A percentile compares a stretch with the other conserved stretches of the same genome.
Conservation (phyloP, 2,329 filamentous ascomycete species). For the Lachnellula suecica region DNA sequence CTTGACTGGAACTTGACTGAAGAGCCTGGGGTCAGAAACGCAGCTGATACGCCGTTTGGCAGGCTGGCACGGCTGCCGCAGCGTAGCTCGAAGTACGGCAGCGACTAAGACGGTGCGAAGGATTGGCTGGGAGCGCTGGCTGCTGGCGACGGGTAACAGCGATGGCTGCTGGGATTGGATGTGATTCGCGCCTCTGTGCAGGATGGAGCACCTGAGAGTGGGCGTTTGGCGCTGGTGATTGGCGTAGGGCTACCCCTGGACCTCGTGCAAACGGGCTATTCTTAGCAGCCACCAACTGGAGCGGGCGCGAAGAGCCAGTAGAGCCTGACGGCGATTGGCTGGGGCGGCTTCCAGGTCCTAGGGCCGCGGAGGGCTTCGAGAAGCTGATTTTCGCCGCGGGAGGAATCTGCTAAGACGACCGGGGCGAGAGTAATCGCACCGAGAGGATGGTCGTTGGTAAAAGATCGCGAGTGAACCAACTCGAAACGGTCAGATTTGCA, state of each 20-base stretch:
- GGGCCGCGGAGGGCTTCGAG: background rate
- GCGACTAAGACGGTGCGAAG: background rate
- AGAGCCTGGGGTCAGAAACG: slow-evolving; percentile 7
- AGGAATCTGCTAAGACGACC: slow-evolving; percentile 4
- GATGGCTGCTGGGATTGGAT: slow-evolving; percentile 18
- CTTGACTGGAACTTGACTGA: background rate
- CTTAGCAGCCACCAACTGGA: slow-evolving; percentile 23
- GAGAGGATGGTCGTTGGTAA: slow-evolving; percentile 22
- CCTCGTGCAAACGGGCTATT: slow-evolving; percentile 21
- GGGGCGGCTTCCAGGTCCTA: no score
- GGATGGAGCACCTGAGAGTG: slow-evolving; percentile 13
- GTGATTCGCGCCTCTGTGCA: slow-evolving; percentile 27
- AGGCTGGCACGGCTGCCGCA: slow-evolving; percentile 5
- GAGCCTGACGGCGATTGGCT: background rate
- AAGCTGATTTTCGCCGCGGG: background rate
- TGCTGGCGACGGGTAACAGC: background rate
- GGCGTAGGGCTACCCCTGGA: slow-evolving; percentile 6
- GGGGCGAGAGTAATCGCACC: slow-evolving; percentile 12
- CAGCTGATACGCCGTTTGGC: slow-evolving; percentile 12
- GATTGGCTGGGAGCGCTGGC: slow-evolving; percentile 3
- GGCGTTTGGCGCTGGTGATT: slow-evolving; percentile 17
- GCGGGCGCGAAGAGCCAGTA: slow-evolving; percentile 13
- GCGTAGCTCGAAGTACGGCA: background rate
- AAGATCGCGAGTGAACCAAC: slow-evolving; percentile 7
- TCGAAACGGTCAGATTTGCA: slow-evolving; percentile 6